phyloP scores from a whole-genome alignment of 2,329 filamentous ascomycete species.

The Alternaria consortialis region DNA sequence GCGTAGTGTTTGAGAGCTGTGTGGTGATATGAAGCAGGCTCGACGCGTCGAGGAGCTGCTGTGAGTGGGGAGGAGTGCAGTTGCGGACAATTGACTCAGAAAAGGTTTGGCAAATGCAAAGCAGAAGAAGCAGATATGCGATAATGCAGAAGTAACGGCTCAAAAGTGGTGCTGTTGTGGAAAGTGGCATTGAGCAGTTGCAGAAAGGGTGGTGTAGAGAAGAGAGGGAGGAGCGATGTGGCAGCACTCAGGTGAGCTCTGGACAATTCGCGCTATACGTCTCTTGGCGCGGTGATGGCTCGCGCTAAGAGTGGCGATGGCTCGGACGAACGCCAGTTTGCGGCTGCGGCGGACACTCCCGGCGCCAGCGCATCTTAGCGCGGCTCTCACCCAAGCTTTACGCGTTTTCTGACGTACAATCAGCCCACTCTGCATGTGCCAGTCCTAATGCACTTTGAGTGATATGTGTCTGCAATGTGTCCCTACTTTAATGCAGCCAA shows the following conservation, averaged over 20 bases:
- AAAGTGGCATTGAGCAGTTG: conserved; percentile 11
- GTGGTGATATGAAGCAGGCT: conserved; percentile 13
- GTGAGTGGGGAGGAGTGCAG: conserved; percentile 6
- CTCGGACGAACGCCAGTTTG: conserved; percentile 12
- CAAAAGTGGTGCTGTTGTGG: conserved; percentile 5
- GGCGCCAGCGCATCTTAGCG: conserved; percentile 6
- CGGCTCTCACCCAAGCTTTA: neutral
- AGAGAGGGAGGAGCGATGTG: conserved; percentile 8
- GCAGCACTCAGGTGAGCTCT: conserved; percentile 1
- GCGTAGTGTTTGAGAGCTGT: neutral
- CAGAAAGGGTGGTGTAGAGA: conserved; percentile 13
- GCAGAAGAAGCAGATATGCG: conserved; percentile 15
- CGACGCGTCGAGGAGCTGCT: conserved; percentile 23
- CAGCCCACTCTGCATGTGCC: neutral
- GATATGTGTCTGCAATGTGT: neutral
- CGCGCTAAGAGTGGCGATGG: conserved; percentile 5
- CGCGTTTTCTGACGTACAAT: conserved; percentile 1
- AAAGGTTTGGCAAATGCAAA: conserved; percentile 13
- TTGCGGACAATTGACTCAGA: conserved; percentile 15
- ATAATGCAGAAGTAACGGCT: conserved; percentile 7
- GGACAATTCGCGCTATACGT: neutral
- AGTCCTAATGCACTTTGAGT: neutral
- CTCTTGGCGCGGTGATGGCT: conserved; percentile 12
- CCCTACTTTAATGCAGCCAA: neutral
- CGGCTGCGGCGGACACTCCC: conserved; percentile 3